These are phyloP conservation scores for Sclerospora graminicola DNA, from an alignment of 352 stramenopile genomes.

Conservation along the genomic window DNA sequence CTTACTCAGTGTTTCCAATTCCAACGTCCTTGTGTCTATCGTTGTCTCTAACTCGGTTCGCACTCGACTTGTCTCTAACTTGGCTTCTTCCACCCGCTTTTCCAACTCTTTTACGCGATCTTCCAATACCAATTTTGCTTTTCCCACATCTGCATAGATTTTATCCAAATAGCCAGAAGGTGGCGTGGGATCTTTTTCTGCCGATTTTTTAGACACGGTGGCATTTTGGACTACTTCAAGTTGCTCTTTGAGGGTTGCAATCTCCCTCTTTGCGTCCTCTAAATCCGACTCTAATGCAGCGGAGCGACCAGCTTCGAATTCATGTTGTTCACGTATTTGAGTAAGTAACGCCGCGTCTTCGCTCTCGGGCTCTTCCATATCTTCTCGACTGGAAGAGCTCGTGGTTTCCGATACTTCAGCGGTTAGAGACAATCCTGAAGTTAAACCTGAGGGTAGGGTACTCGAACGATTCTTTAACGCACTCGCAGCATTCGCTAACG, in stretches of 20 bases:
- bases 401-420: constrained; percentile 36
- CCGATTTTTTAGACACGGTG: constrained; percentile 3
- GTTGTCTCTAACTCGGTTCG: constrained; percentile 23
- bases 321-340: constrained; percentile 27
- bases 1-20: constrained; percentile 18
- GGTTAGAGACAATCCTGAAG: constrained; percentile 15
- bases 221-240: constrained; percentile 20
- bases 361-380: constrained; percentile 36
- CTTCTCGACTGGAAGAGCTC: constrained; percentile 34
- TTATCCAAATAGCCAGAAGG: constrained; percentile 55
- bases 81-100: constrained; percentile 27
- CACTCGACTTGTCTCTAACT: constrained; percentile 42
- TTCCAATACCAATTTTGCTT: constrained; percentile 63
- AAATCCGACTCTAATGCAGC: constrained; percentile 30
- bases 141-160: constrained; percentile 72
- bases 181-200: constrained; percentile 8
- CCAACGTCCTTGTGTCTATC: constrained; percentile 10
- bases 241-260: constrained; percentile 21
- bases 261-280: constrained; percentile 22
- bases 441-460: constrained; percentile 15
- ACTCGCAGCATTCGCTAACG: constrained; percentile 17
- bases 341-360: constrained; percentile 20
- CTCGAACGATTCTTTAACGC: constrained; percentile 32
- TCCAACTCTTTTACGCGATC: constrained; percentile 59
- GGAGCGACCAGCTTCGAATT: constrained; percentile 22